Evolutionary conservation across 2,329 filamentous ascomycete species (phyloP), one percentile per base, ranked within the genome.

Genomic region (Apiospora kogelbergensis): DNA sequence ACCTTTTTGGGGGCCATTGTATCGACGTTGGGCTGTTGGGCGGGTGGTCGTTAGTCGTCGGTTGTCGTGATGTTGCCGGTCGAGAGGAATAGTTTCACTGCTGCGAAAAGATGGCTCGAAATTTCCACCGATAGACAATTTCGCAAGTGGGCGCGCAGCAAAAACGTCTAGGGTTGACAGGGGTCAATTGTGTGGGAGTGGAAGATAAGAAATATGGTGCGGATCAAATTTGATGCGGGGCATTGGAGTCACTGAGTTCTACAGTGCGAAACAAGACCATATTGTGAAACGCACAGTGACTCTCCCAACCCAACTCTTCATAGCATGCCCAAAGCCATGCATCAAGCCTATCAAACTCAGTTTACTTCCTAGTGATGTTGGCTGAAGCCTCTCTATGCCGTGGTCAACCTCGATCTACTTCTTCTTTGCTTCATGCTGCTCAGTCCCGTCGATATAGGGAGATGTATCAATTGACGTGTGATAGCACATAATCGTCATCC

Each of bases 1-100:
- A 85, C 83, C 83, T 84, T 85, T 85, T 72, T 83, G 82, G 72
- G 79, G 74, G 74, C 75, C 80, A 81, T 82, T 83, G 76, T 68
- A 37, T 13, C 37, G 30, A 30, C n/a, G 30, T 26, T 33, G 37
- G 30, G 30, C 30, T 30, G 17, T n/a, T 57, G 17, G 53, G 53
- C 26, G 26, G 53, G 69, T 70, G 69, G 69, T 69, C 68, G 41
- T 42, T 60, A 48, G 60, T 68, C 68, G 46, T 60, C 53, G 53
- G 53, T 66, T 53, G 65, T 66, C 65, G 65, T 20, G 17, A 24
- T 66, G 65, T 60, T 60, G 30, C 65, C 65, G 30, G 65, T 66
- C 65, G 65, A 24, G 44, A 66, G 45, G 42, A 40, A 53, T 41
- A 26, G 11, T n/a, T 45, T 64, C 41, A 30, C 30, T n/a, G 24